phyloP scores from a whole-genome alignment of 768 basidiomycete genomes.

The Psilocybe tampanensis region DNA sequence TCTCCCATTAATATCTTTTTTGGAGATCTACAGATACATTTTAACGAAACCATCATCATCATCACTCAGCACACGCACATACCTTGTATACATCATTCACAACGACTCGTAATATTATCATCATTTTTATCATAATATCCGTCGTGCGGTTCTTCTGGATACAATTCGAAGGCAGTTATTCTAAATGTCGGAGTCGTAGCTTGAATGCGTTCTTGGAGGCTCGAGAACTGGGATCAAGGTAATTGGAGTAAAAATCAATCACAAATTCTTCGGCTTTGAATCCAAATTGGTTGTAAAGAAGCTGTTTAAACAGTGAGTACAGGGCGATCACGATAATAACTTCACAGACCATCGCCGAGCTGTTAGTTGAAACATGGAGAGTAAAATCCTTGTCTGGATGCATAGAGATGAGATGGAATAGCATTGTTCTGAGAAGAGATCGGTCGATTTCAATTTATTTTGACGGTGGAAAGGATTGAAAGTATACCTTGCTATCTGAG shows the following conservation, averaged over 20 bases:
- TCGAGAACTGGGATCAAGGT: constrained; percentile 68
- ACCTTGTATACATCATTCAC: background rate
- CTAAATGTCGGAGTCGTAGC: constrained; percentile 62
- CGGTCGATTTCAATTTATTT: constrained; percentile 2
- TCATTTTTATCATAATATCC: background rate
- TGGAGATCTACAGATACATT: no score
- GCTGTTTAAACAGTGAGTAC: constrained; percentile 35
- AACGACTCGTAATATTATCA: background rate
- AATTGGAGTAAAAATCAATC: constrained; percentile 79
- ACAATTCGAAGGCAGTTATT: background rate
- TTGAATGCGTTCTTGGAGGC: constrained; percentile 82
- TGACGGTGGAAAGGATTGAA: constrained; percentile 7
- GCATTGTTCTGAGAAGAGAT: constrained; percentile 56
- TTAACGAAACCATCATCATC: background rate
- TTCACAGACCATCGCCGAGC: constrained; percentile 69
- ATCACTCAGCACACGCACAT: background rate
- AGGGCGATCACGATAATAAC: background rate
- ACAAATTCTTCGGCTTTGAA: constrained; percentile 89
- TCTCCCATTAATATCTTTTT: no score
- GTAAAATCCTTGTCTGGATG: constrained; percentile 80
- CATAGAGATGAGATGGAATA: constrained; percentile 71
- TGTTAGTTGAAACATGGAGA: constrained; percentile 82
- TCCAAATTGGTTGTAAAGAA: constrained; percentile 84
- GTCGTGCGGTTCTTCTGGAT: background rate
- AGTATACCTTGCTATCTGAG: constrained; percentile 71